Evolutionary conservation across 768 basidiomycete species (phyloP).

Genomic region (Piloderma croceum): DNA sequence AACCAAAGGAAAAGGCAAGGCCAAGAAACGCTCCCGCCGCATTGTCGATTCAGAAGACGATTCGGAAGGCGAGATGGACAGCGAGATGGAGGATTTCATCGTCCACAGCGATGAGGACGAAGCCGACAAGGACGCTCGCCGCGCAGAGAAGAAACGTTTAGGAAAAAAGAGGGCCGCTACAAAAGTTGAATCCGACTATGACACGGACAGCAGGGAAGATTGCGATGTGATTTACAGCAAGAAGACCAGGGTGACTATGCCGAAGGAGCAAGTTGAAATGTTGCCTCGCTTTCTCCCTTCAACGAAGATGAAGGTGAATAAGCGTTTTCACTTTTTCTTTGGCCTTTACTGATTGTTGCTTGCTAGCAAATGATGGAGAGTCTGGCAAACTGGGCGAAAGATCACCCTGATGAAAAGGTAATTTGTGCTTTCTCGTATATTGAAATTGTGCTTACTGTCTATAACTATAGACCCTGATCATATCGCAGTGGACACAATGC

Average conservation of each 20-base stretch:
- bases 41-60: slow-evolving; percentile 29
- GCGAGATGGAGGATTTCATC: slow-evolving; percentile 48
- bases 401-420: slow-evolving; percentile 59
- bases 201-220: slow-evolving; percentile 35
- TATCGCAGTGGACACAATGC: slow-evolving; percentile 69
- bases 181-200: slow-evolving; percentile 42
- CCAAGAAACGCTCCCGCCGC: slow-evolving; percentile 20
- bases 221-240: slow-evolving; percentile 37
- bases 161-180: slow-evolving; percentile 34
- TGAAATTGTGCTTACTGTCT: slow-evolving; percentile 4
- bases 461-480: slow-evolving; percentile 44
- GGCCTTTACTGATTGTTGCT: background rate
- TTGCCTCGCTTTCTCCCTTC: slow-evolving; percentile 59
- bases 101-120: slow-evolving; percentile 49
- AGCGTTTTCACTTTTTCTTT: background rate
- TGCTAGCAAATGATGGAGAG: slow-evolving; percentile 55
- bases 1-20: slow-evolving; percentile 18
- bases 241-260: slow-evolving; percentile 21
- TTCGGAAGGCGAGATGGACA: slow-evolving; percentile 28
- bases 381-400: slow-evolving; percentile 38
- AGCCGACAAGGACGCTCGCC: slow-evolving; percentile 43
- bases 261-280: slow-evolving; percentile 33
- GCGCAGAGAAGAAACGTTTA: slow-evolving; percentile 32
- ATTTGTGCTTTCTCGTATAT: slow-evolving; percentile 2
- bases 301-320: slow-evolving; percentile 66